These are phyloP conservation scores for Elasticomyces elasticus DNA, from an alignment of 495 filamentous ascomycete genomes.

Conservation along the genomic window DNA sequence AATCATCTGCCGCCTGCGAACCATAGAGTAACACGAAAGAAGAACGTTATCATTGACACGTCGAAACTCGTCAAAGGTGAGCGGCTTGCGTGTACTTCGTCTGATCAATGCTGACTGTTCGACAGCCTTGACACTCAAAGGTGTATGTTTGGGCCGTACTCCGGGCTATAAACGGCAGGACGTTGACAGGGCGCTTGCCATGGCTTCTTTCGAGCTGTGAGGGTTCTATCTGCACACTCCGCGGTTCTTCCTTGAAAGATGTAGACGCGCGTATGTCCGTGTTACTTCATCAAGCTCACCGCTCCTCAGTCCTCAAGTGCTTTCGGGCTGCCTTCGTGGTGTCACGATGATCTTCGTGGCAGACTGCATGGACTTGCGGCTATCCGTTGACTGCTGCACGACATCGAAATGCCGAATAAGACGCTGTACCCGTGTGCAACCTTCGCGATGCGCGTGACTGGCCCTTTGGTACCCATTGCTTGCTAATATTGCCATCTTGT, in stretches of 20 bases:
- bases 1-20: background rate
- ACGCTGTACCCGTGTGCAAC: too few relatives aligned
- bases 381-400: too few relatives aligned
- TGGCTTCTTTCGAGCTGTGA: constrained; percentile 13
- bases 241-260: background rate
- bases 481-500: too few relatives aligned
- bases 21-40: constrained; percentile 15
- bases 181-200: constrained; percentile 46
- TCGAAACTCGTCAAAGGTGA: constrained; percentile 27
- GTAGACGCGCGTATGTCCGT: background rate
- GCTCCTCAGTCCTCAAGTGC: too few relatives aligned
- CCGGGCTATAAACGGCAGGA: constrained; percentile 52
- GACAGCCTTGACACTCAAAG: background rate
- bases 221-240: background rate
- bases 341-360: too few relatives aligned
- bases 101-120: background rate
- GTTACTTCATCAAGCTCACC: too few relatives aligned
- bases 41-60: constrained; percentile 29
- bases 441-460: too few relatives aligned
- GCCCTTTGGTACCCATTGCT: too few relatives aligned
- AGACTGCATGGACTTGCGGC: too few relatives aligned
- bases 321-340: too few relatives aligned
- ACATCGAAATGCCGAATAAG: too few relatives aligned
- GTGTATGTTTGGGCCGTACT: constrained; percentile 50
- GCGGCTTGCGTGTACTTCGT: background rate